Conservation (phyloP, 306 rosid genomes). For the Vigna trinervia region DNA sequence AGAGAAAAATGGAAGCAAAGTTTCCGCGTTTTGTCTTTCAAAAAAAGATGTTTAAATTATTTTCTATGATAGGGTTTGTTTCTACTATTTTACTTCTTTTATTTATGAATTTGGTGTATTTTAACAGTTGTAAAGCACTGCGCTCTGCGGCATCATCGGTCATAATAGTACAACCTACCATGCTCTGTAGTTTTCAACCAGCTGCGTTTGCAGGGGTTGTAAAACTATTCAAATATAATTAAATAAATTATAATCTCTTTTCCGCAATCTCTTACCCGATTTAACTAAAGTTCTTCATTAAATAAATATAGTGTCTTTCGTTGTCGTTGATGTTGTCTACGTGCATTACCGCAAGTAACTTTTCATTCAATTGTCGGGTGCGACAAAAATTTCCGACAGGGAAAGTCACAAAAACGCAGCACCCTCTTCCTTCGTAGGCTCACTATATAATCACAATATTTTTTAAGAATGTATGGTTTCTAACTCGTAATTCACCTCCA, state of each 20-base stretch:
- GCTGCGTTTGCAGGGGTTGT: conserved; percentile 50
- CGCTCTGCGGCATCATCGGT: conserved; percentile 7
- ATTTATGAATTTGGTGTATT: conserved; percentile 27
- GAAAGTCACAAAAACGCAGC: not conserved
- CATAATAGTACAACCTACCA: conserved; percentile 21
- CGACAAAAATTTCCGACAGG: not conserved
- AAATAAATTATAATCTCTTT: conserved; percentile 26
- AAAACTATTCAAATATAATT: conserved; percentile 40
- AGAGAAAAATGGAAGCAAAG: conserved; percentile 52
- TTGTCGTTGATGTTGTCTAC: not conserved
- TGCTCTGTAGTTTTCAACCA: conserved; percentile 50
- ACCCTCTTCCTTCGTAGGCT: too few relatives aligned
- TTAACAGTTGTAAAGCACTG: conserved; percentile 50
- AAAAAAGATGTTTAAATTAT: conserved; percentile 8
- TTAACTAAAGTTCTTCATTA: too few relatives aligned
- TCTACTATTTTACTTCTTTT: conserved; percentile 6
- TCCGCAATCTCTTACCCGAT: too few relatives aligned
- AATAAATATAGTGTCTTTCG: too few relatives aligned
- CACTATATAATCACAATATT: too few relatives aligned
- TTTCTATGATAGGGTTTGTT: conserved; percentile 36
- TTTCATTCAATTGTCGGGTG: not conserved
- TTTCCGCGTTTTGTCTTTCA: conserved; percentile 49
- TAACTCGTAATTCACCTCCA: too few relatives aligned
- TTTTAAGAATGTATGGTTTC: too few relatives aligned
- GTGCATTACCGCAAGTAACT: not conserved